phyloP scores from a whole-genome alignment of 1,284 basidiomycete species.

The Thelephora terrestris region DNA sequence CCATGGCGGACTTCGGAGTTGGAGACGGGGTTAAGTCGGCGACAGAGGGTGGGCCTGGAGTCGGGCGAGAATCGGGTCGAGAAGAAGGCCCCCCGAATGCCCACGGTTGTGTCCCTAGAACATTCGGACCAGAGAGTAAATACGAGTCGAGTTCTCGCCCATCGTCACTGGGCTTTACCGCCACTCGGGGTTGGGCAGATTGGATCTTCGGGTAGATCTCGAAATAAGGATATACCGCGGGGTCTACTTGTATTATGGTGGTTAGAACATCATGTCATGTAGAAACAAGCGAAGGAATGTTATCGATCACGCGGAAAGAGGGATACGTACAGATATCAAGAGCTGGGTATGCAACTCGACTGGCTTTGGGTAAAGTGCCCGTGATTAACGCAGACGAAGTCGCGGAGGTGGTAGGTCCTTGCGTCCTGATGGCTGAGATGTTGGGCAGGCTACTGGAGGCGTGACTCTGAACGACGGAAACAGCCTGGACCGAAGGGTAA shows the following conservation, averaged over 20 bases:
- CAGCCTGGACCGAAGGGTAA: conserved; percentile 17
- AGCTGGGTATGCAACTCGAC: conserved; percentile 1
- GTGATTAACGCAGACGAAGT: no score
- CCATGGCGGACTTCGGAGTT: conserved; percentile 24
- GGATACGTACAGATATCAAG: conserved; percentile 4
- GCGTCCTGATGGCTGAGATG: conserved; percentile 4
- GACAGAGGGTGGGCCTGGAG: no score
- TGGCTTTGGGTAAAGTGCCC: no score
- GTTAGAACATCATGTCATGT: no score
- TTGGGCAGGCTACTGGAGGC: conserved; percentile 1
- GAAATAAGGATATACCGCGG: conserved; percentile 30
- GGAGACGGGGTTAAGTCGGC: conserved; percentile 11
- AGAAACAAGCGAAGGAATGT: no score
- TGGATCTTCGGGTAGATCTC: conserved; percentile 16
- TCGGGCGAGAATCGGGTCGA: no score
- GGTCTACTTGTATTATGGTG: conserved; percentile 18
- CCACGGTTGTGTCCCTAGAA: conserved; percentile 4
- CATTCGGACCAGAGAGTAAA: conserved; percentile 2
- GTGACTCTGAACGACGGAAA: not conserved
- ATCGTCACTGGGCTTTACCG: not conserved
- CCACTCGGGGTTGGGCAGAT: no score
- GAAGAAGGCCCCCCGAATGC: no score
- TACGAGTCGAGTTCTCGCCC: not conserved
- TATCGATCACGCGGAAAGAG: no score
- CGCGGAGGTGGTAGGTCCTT: not conserved